Percentiles rank a stretch among this genome's conserved stretches.
phyloP scores from a whole-genome alignment of 1,284 basidiomycete species.

The Trichosporon sp. region DNA sequence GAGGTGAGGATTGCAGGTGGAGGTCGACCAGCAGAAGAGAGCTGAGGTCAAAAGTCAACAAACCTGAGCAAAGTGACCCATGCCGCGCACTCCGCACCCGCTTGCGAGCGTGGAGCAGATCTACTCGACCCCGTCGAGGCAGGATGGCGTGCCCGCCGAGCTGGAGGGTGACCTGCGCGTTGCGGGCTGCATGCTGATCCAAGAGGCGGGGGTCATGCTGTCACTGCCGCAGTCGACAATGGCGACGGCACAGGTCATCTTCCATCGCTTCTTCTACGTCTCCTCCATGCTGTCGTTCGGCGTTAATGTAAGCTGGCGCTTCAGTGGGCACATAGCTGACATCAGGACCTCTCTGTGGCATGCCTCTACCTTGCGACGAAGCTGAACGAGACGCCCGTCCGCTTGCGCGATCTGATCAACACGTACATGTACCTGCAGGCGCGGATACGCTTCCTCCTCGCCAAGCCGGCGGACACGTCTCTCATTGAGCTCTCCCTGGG shows the following conservation, averaged over 20 bases:
- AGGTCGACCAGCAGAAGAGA: not conserved
- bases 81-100: constrained; percentile 61
- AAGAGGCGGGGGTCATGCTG: constrained; percentile 85
- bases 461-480: constrained; percentile 22
- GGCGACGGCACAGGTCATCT: constrained; percentile 91
- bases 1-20: not conserved
- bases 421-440: constrained; percentile 72
- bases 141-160: constrained; percentile 72
- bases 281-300: constrained; percentile 90
- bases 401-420: constrained; percentile 91
- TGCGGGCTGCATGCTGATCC: constrained; percentile 86
- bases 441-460: constrained; percentile 38
- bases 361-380: constrained; percentile 92
- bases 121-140: constrained; percentile 66
- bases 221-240: constrained; percentile 95
- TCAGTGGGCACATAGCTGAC: not conserved
- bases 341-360: constrained; percentile 84
- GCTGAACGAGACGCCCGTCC: constrained; percentile 84
- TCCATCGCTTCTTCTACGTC: constrained; percentile 95
- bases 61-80: not conserved
- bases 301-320: constrained; percentile 63
- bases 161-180: constrained; percentile 81
- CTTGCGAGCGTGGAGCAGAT: constrained; percentile 77
- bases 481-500: constrained; percentile 10
- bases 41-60: not conserved